A percentile compares a stretch with the other conserved stretches of the same genome.
Conservation (phyloP, 768 basidiomycete species). For the Amanita rimosa region DNA sequence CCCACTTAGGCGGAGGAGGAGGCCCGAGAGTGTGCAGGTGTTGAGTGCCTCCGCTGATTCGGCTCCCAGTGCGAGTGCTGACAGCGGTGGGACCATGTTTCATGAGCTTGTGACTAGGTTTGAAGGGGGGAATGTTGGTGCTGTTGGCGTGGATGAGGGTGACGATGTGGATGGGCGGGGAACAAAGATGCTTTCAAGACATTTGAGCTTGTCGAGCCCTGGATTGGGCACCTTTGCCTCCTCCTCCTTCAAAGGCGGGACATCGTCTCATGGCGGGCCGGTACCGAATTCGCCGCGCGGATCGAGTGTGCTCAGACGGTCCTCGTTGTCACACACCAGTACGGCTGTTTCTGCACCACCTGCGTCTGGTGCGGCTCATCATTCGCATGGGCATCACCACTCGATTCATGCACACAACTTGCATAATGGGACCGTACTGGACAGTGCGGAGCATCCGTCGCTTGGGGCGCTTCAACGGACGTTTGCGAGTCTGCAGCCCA, state of each 20-base stretch:
- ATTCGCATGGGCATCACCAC: no score
- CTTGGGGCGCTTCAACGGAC: constrained; percentile 22
- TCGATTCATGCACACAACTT: background rate
- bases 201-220: constrained; percentile 1
- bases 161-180: background rate
- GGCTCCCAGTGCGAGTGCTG: no score
- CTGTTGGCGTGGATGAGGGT: background rate
- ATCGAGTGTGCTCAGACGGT: background rate
- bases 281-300: background rate
- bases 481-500: constrained; percentile 28
- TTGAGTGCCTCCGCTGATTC: no score
- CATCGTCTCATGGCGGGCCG: no score
- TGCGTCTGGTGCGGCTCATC: background rate
- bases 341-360: background rate
- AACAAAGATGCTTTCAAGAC: constrained; percentile 1
- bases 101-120: constrained; percentile 3
- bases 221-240: no score
- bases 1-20: constrained; percentile 33
- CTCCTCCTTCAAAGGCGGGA: no score
- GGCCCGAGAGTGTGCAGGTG: constrained; percentile 59
- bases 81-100: background rate
- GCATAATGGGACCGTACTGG: constrained; percentile 17
- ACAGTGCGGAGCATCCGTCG: constrained; percentile 38
- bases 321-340: background rate
- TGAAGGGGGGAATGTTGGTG: background rate